A percentile compares a stretch with the other conserved stretches of the same genome.
Evolutionary conservation across 495 filamentous ascomycete species (phyloP).

Genomic region (Aspergillus haitiensis): DNA sequence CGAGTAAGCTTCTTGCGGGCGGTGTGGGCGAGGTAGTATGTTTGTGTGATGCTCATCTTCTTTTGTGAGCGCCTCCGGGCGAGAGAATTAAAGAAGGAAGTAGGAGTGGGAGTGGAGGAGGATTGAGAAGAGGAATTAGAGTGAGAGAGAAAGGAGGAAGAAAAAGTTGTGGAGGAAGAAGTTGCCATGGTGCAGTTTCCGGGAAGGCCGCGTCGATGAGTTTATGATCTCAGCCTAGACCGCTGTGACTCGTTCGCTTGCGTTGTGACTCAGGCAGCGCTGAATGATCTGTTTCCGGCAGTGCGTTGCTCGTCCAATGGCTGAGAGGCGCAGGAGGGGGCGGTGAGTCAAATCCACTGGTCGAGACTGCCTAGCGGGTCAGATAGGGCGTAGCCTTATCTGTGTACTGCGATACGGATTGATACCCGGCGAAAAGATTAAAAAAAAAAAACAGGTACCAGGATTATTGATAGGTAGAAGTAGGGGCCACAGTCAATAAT

Average conservation of each 20-base stretch:
- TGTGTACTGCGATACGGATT: conserved; percentile 1
- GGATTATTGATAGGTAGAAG: conserved; percentile 4
- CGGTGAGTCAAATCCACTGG: conserved; percentile 28
- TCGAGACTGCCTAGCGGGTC: conserved; percentile 13
- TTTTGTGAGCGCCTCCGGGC: conserved; percentile 53
- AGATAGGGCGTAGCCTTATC: conserved; percentile 15
- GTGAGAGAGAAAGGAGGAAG: conserved; percentile 12
- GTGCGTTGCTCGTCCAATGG: conserved; percentile 29
- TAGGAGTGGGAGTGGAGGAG: conserved; percentile 17
- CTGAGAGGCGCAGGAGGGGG: conserved; percentile 17
- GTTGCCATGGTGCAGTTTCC: conserved; percentile 28
- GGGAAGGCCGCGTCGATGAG: conserved; percentile 24
- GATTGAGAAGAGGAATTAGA: conserved; percentile 7
- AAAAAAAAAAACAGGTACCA: neutral
- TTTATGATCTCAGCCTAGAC: conserved; percentile 31
- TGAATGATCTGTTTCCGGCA: conserved; percentile 22
- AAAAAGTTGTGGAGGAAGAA: conserved; percentile 18
- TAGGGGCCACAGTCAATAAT: neutral
- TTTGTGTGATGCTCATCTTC: conserved; percentile 96
- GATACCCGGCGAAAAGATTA: neutral
- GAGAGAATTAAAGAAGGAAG: conserved; percentile 40
- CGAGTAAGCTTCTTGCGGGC: conserved; percentile 91
- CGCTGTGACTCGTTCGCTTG: conserved; percentile 33
- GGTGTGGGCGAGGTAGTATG: conserved; percentile 95
- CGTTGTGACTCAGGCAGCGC: conserved; percentile 36